Percentiles rank a stretch among this genome's conserved stretches.
These are phyloP conservation scores for Phytophthora parvispora DNA, from an alignment of 352 stramenopile genomes.

Conservation along the genomic window DNA sequence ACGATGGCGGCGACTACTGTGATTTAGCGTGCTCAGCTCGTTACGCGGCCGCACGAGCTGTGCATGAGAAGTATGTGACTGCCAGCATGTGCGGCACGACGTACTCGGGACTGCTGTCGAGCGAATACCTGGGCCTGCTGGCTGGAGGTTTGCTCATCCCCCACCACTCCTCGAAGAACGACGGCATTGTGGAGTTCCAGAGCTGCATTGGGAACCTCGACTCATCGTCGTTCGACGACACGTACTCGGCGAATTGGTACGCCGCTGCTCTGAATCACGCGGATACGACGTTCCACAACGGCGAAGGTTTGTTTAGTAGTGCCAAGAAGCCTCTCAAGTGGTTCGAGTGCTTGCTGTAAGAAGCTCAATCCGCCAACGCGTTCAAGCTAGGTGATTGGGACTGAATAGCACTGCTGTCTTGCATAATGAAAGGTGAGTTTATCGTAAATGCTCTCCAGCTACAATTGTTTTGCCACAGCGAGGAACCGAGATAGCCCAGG, in stretches of 20 bases:
- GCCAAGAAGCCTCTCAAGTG: slow-evolving; percentile 70
- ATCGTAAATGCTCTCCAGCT: background rate
- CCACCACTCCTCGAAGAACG: slow-evolving; percentile 62
- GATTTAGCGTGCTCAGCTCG: slow-evolving; percentile 26
- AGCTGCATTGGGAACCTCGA: slow-evolving; percentile 62
- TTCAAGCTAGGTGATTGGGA: too few relatives aligned
- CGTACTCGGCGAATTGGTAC: slow-evolving; percentile 59
- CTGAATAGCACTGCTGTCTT: background rate
- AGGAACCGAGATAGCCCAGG: slow-evolving; percentile 29
- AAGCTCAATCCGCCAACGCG: background rate
- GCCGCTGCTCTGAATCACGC: slow-evolving; percentile 61
- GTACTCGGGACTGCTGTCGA: slow-evolving; percentile 52
- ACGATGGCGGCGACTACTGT: slow-evolving; percentile 49
- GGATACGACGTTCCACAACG: slow-evolving; percentile 73
- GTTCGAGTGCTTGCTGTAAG: slow-evolving; percentile 53
- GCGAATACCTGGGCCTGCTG: slow-evolving; percentile 44
- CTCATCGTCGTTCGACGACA: slow-evolving; percentile 38
- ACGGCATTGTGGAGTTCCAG: slow-evolving; percentile 73
- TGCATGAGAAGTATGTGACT: slow-evolving; percentile 47
- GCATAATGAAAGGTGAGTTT: background rate
- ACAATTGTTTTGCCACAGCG: slow-evolving; percentile 25
- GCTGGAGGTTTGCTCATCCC: slow-evolving; percentile 48
- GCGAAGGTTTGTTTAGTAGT: slow-evolving; percentile 58
- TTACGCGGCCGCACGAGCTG: slow-evolving; percentile 43
- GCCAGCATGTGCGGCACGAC: slow-evolving; percentile 53